These are phyloP conservation scores for Saururus chinensis DNA, from an alignment of 164 flowering plant species.

Conservation along the genomic window DNA sequence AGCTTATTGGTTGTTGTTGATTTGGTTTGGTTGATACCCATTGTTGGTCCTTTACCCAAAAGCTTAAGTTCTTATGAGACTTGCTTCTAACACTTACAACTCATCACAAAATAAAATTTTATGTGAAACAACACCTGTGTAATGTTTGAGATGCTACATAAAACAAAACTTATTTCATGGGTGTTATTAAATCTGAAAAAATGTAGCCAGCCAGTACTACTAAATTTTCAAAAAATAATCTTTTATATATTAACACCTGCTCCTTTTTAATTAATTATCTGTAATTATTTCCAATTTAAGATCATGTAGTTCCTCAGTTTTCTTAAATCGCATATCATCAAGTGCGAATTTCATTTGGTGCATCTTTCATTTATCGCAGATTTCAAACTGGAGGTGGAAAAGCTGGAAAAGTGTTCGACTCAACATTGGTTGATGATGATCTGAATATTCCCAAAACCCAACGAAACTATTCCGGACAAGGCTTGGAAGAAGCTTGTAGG, in stretches of 20 bases:
- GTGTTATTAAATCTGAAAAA: too few species aligned
- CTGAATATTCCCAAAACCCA: conserved; percentile 15
- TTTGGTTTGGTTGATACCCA: not conserved
- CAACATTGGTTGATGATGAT: conserved; percentile 6
- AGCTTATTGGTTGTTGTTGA: not conserved
- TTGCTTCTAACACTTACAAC: too few species aligned
- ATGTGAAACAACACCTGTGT: too few species aligned
- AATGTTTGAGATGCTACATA: too few species aligned
- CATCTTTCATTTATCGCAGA: conserved; percentile 2
- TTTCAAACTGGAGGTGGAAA: conserved; percentile 3
- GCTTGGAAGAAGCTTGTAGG: conserved; percentile 67
- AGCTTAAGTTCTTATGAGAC: not conserved
- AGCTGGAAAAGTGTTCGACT: conserved; percentile 4
- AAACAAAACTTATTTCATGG: too few species aligned
- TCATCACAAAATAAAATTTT: too few species aligned
- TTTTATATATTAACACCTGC: not conserved
- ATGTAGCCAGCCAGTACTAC: not conserved
- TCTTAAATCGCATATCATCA: not conserved
- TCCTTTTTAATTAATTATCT: not conserved
- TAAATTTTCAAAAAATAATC: not conserved
- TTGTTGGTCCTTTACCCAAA: not conserved
- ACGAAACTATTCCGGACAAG: conserved; percentile 23
- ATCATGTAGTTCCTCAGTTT: not conserved
- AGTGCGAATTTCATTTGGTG: not conserved
- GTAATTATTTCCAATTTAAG: not conserved